Conservation (phyloP, 2,329 filamentous ascomycete genomes). For the Alternaria consortialis region DNA sequence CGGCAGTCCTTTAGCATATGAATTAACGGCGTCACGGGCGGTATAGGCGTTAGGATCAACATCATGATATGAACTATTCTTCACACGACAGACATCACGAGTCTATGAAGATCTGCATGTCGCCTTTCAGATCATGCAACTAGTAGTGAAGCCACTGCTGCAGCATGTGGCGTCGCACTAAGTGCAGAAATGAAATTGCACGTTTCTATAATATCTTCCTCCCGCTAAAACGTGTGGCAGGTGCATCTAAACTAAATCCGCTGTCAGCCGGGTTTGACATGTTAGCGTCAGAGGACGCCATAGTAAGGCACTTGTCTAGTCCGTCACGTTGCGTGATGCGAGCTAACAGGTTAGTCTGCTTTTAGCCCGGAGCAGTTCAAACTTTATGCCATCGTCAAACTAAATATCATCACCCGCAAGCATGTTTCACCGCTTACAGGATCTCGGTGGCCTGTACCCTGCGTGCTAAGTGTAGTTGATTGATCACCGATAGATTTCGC, state of each 20-base stretch:
- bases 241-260: conserved; percentile 22
- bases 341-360: conserved; percentile 7
- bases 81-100: conserved; percentile 8
- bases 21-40: conserved; percentile 27
- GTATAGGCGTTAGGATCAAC: conserved; percentile 17
- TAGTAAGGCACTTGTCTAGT: conserved; percentile 11
- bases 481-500: background rate
- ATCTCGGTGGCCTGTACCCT: conserved; percentile 4
- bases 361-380: conserved; percentile 9
- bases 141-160: conserved; percentile 26
- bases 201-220: conserved; percentile 14
- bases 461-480: background rate
- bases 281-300: conserved; percentile 12
- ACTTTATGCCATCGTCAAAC: conserved; percentile 30
- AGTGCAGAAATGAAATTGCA: conserved; percentile 26
- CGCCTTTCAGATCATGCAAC: conserved; percentile 14
- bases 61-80: conserved; percentile 10
- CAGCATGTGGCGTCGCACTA: conserved; percentile 24
- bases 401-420: conserved; percentile 5
- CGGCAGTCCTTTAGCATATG: conserved; percentile 16
- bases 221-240: conserved; percentile 23
- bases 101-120: conserved; percentile 18
- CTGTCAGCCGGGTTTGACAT: conserved; percentile 34
- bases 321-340: conserved; percentile 4
- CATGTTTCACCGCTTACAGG: background rate